These are phyloP conservation scores for Chaetomium cochliodes DNA, from an alignment of 495 filamentous ascomycete species.

Conservation along the genomic window DNA sequence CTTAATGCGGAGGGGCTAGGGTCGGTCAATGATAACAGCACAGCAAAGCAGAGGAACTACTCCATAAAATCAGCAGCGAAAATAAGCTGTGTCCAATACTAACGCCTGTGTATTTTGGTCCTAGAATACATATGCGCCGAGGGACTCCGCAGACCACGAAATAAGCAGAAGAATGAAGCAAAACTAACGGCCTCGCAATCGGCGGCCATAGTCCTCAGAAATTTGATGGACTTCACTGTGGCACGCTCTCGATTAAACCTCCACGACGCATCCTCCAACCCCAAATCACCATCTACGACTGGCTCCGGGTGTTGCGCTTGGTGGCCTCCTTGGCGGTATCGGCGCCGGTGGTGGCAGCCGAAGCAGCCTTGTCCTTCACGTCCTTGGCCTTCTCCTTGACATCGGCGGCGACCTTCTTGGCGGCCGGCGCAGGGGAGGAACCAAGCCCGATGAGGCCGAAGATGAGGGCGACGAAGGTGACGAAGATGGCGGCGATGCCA, in stretches of 20 bases:
- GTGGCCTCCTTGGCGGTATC: constrained; percentile 63
- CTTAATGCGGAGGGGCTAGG: not conserved
- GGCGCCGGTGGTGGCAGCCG: constrained; percentile 63
- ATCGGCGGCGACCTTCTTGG: constrained; percentile 62
- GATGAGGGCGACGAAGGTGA: constrained; percentile 67
- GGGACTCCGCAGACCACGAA: constrained; percentile 21
- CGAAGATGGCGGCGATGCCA: constrained; percentile 65
- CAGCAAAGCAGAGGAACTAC: not conserved
- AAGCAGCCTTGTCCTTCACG: constrained; percentile 75
- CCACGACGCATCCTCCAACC: not conserved
- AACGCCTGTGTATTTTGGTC: constrained; percentile 28
- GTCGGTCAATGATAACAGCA: not conserved
- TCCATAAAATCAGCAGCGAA: not conserved
- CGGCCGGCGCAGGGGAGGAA: constrained; percentile 43
- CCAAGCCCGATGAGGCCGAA: constrained; percentile 51
- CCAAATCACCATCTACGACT: constrained; percentile 31
- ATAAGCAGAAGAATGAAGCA: constrained; percentile 21
- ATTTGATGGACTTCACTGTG: not conserved
- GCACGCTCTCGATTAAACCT: not conserved
- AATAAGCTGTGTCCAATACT: constrained; percentile 13
- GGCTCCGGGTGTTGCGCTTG: constrained; percentile 54
- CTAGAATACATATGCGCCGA: constrained; percentile 29
- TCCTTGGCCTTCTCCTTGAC: constrained; percentile 69
- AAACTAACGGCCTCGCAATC: not conserved
- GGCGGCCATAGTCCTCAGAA: constrained; percentile 1